phyloP scores from a whole-genome alignment of 2,329 filamentous ascomycete species.

The Pseudogymnoascus sp. region DNA sequence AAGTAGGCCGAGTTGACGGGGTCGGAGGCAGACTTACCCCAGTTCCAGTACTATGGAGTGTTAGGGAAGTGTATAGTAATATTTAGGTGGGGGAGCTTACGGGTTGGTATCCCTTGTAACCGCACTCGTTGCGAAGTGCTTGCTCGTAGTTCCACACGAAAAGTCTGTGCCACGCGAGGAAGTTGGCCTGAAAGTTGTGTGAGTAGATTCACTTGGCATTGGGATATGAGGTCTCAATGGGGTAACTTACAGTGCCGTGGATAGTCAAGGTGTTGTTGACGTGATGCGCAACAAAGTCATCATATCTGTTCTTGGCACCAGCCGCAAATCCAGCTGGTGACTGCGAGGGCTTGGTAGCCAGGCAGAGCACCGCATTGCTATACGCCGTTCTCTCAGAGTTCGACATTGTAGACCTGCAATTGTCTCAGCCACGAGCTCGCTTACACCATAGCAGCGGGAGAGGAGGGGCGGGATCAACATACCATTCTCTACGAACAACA shows the following conservation, averaged over 20 bases:
- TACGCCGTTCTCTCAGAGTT: constrained; percentile 24
- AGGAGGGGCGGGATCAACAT: background rate
- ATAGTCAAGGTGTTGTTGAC: constrained; percentile 29
- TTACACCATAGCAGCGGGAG: background rate
- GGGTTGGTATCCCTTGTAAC: constrained; percentile 37
- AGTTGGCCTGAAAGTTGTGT: constrained; percentile 20
- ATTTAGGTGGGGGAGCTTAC: constrained; percentile 41
- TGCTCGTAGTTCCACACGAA: constrained; percentile 36
- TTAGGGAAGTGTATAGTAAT: constrained; percentile 9
- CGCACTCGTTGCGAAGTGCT: constrained; percentile 35
- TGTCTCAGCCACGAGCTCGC: constrained; percentile 1
- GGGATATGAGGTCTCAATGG: background rate
- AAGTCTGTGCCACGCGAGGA: constrained; percentile 39
- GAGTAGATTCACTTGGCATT: background rate
- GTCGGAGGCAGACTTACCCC: constrained; percentile 26
- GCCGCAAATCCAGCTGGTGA: constrained; percentile 25
- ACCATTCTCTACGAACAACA: constrained; percentile 38
- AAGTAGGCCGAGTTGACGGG: constrained; percentile 45
- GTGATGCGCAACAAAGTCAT: constrained; percentile 36
- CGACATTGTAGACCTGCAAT: constrained; percentile 18
- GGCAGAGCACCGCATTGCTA: constrained; percentile 30
- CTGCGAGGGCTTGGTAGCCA: constrained; percentile 25
- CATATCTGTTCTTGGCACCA: constrained; percentile 31
- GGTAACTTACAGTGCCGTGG: constrained; percentile 24
- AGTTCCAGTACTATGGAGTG: constrained; percentile 18